These are phyloP conservation scores for Salicornia ramosissima DNA, from an alignment of 148 eudicot genomes.

Conservation along the genomic window DNA sequence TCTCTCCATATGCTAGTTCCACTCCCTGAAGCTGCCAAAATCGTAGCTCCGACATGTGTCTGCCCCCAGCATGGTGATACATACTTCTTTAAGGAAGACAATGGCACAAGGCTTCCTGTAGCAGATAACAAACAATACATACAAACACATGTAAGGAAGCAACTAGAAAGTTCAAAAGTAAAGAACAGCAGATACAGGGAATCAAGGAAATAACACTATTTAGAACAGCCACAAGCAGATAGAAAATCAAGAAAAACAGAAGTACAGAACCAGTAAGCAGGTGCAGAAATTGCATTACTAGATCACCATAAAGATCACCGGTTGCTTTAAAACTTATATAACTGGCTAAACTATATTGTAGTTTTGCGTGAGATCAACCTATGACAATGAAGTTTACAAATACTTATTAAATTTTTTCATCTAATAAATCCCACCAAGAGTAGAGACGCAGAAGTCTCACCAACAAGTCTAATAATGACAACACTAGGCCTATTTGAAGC, in stretches of 20 bases:
- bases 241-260: neutral
- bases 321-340: neutral
- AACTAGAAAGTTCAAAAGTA: neutral
- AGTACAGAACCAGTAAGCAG: neutral
- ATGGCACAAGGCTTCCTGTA: constrained; percentile 58
- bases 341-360: neutral
- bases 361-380: neutral
- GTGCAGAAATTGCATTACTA: neutral
- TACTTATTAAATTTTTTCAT: neutral
- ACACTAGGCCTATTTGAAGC: too few relatives aligned
- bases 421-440: neutral
- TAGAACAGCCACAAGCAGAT: constrained; percentile 1
- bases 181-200: neutral
- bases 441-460: neutral
- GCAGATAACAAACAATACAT: constrained; percentile 4
- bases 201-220: neutral
- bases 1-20: constrained; percentile 75
- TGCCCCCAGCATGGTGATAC: constrained; percentile 56
- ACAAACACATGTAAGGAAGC: neutral
- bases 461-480: constrained; percentile 7
- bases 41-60: constrained; percentile 56
- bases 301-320: neutral
- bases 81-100: constrained; percentile 62
- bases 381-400: neutral
- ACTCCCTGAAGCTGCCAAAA: constrained; percentile 57